phyloP scores from a whole-genome alignment of 306 rosid species.

The Purshia tridentata region DNA sequence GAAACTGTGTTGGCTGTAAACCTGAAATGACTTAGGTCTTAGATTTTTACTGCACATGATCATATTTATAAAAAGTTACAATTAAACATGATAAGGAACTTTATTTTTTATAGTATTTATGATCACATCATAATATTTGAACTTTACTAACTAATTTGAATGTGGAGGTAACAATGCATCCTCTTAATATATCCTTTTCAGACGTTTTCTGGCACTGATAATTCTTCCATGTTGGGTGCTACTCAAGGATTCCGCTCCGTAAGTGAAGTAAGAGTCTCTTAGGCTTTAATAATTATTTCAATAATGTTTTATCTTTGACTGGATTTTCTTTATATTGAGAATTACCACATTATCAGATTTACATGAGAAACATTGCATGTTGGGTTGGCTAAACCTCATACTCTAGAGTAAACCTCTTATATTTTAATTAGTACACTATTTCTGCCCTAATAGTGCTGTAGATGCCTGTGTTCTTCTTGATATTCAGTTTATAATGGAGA shows the following conservation, averaged over 20 bases:
- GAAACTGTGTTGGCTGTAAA: background rate
- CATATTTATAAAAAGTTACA: conserved; percentile 5
- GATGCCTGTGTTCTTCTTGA: background rate
- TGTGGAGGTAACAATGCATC: conserved; percentile 5
- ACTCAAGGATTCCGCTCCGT: conserved; percentile 80
- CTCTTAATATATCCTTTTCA: conserved; percentile 42
- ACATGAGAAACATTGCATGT: no score
- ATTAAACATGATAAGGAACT: conserved; percentile 9
- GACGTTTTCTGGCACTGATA: conserved; percentile 72
- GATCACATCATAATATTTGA: background rate
- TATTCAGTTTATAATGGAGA: background rate
- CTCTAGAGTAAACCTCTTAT: background rate
- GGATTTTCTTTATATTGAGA: background rate
- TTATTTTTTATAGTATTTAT: background rate
- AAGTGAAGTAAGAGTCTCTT: conserved; percentile 43
- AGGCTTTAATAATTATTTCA: conserved; percentile 4
- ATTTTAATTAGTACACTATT: conserved; percentile 20
- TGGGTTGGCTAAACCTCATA: no score
- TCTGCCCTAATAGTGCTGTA: conserved; percentile 12
- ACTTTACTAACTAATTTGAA: background rate
- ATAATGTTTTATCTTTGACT: conserved; percentile 2
- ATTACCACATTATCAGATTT: no score
- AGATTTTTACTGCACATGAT: background rate
- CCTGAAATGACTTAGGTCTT: conserved; percentile 1
- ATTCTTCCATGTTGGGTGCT: conserved; percentile 50